Evolutionary conservation across 2,329 filamentous ascomycete genomes (phyloP), one percentile per base, ranked within the genome.

Genomic region (Samsoniella hepiali): DNA sequence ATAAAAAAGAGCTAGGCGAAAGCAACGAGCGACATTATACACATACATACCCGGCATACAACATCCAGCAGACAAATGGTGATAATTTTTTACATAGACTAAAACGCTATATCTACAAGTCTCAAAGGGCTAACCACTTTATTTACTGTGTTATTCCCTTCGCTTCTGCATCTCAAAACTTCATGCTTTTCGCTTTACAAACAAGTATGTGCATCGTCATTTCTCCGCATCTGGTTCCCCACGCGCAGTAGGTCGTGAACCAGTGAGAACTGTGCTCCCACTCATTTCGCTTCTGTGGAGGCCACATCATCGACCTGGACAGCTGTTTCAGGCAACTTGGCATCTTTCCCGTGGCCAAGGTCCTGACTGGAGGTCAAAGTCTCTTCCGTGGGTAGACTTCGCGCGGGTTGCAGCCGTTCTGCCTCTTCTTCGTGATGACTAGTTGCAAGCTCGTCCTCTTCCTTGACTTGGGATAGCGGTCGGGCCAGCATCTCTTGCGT

Each of bases 1-100:
- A 80, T 86, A 15, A 83, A 80, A 66, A 83, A 82, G 70, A 45
- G 55, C 49, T 65, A 49, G 51, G 38, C 22, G 49, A 38, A n/a
- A 10, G 8, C n/a, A 40, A 15, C 7, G n/a, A 9, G 29, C 10
- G 27, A 8, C 13, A 29, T 34, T 32, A 31, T 9, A 32, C 27
- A 29, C 10, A 55, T 58, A 8, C n/a, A 34, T 31, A 44, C n/a
- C 29, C 32, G 42, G 47, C 47, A 50, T 11, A 11, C 51, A 40
- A 34, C 38, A 22, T 40, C 10, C 51, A 27, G 10, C 27, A 29
- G 32, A 50, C 27, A 50, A 31, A 31, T 29, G 32, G 13, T 31
- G 29, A 15, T 31, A 17, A 13, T 57, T 31, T 22, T 32, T 51
- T 40, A 53, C 40, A 34, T 29, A 8, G 22, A 61, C 22, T 27